Base-by-base conservation (phyloP, 192 early-diverging fungal species). In the Jimgerdemannia flammicorona region DNA sequence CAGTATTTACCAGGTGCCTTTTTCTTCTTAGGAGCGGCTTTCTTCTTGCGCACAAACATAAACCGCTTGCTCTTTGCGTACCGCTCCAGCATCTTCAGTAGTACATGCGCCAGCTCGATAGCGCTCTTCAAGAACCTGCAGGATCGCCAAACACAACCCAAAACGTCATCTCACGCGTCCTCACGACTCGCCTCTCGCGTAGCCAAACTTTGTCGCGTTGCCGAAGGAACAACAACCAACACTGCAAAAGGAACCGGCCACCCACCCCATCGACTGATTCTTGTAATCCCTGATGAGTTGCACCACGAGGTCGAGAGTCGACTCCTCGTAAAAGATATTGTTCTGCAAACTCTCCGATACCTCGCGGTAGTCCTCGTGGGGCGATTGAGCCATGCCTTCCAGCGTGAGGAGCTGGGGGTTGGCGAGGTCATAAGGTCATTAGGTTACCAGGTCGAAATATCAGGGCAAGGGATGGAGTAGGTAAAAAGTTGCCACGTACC, bases 301-400 rank as follows among this genome's bases (percentile, higher is more conserved):
- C 9, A 86, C 67, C 69, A 92, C 79, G 9, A 90, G 41, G n/a
- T 94, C 91, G 4, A 92, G 74, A 0, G 84, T 87, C 0, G 84
- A 80, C 11, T 87, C 83, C 64, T 93, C 91, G 74, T 94, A 90
- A 43, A 90, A 94, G 40, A 94, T 72, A 70, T 93, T 93, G 71
- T 85, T 88, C 78, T 93, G 93, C 40, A 93, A 82, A 72, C 85
- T 84, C 40, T 87, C 84, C 3, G 93, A 85, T 1, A 85, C 84
- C 14, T 91, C 90, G 3, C 75, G 75, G 65, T 84, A 87, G 4
- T 88, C 84, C 64, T 86, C 80, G 17, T 84, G 77, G 19, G 72
- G 65, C 14, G 84, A 85, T n/a, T 76, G 78, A 17, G 69, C 72
- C 91, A 93, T 93, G 1, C 70, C 84, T 40, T 81, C 75, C 14